Evolutionary conservation across 345 rosid genomes (phyloP).

Genomic region (Fremontodendron californicum): DNA sequence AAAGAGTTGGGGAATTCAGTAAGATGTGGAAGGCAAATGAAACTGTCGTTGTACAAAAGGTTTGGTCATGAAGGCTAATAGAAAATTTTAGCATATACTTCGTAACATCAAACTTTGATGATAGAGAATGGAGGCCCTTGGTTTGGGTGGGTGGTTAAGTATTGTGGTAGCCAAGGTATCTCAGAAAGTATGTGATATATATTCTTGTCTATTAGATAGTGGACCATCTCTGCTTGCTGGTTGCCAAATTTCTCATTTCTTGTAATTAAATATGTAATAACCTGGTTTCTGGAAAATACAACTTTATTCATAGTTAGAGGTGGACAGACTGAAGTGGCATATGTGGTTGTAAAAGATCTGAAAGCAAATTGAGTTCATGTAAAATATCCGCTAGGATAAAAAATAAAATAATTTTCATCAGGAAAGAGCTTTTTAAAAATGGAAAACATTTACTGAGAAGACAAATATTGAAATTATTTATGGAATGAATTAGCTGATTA

Average conservation of each 20-base stretch:
- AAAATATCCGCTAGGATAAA: background rate
- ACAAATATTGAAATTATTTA: background rate
- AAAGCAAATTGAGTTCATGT: background rate
- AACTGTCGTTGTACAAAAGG: background rate
- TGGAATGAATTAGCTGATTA: background rate
- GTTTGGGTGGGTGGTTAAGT: background rate
- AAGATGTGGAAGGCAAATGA: background rate
- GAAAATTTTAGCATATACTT: background rate
- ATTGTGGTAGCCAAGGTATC: background rate
- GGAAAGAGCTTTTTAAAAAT: background rate
- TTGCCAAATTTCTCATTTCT: background rate
- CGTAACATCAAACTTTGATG: background rate
- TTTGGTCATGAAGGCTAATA: background rate
- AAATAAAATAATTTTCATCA: no score
- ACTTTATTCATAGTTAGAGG: background rate
- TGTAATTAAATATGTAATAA: background rate
- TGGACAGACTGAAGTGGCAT: background rate
- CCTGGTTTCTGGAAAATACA: background rate
- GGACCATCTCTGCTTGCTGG: background rate
- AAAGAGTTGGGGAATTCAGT: background rate
- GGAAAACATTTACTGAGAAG: background rate
- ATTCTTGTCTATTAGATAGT: background rate
- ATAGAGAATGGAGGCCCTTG: background rate
- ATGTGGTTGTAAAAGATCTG: background rate
- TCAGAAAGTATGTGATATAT: background rate